These are phyloP conservation scores for Bocquillonia castaneifolia DNA, from an alignment of 441 rosid genomes.

Conservation along the genomic window DNA sequence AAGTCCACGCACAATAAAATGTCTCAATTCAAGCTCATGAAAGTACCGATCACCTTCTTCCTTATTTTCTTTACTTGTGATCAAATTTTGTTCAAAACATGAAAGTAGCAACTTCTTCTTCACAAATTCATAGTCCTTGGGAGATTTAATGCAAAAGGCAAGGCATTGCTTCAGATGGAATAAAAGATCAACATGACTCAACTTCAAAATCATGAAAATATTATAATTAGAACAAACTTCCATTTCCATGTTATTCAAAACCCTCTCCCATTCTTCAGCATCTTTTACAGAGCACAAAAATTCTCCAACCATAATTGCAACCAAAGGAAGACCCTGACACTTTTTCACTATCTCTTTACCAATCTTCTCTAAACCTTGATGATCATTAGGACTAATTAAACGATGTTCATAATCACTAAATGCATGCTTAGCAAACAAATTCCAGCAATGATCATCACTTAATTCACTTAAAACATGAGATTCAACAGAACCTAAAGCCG, in stretches of 20 bases:
- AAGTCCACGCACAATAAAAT: neutral
- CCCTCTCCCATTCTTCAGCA: neutral
- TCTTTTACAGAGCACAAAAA: neutral
- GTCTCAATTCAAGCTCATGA: neutral
- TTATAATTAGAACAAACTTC: neutral
- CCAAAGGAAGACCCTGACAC: neutral
- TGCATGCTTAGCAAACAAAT: neutral
- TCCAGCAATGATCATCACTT: conserved; percentile 1
- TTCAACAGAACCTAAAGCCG: neutral
- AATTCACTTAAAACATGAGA: neutral
- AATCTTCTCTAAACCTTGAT: neutral
- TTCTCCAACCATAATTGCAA: neutral
- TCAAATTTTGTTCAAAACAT: neutral
- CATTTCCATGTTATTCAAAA: neutral
- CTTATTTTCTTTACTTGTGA: neutral
- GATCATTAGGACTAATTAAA: neutral
- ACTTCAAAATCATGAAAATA: neutral
- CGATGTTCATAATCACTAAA: neutral
- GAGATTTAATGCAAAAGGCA: neutral
- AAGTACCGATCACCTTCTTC: neutral
- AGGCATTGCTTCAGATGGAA: conserved; percentile 1
- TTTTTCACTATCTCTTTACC: neutral
- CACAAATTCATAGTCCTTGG: neutral
- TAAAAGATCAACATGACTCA: neutral
- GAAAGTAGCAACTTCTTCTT: neutral